Percentiles rank a stretch among this genome's conserved stretches.
These are phyloP conservation scores for Lasiodiplodia theobromae DNA, from an alignment of 2,329 filamentous ascomycete species.

Conservation along the genomic window DNA sequence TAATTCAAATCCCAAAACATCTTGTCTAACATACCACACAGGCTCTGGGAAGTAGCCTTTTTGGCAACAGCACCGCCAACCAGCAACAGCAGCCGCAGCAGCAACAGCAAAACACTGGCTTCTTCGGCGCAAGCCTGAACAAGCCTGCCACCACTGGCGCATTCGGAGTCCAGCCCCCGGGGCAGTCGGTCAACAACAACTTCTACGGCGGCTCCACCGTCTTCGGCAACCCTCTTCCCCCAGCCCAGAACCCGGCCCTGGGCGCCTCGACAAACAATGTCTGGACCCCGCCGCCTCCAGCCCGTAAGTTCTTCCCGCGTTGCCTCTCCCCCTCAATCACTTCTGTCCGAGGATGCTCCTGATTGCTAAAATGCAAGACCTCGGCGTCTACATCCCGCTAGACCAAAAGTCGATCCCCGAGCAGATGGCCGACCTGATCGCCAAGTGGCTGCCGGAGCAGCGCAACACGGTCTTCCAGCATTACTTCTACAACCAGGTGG, in stretches of 20 bases:
- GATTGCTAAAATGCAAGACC: slow-evolving; percentile 31
- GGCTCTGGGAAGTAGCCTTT: slow-evolving; percentile 45
- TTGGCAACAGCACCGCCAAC: slow-evolving; percentile 43
- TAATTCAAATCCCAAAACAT: background rate
- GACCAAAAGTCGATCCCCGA: slow-evolving; percentile 77
- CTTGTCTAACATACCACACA: background rate
- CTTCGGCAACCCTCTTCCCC: slow-evolving; percentile 39
- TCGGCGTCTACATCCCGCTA: slow-evolving; percentile 37
- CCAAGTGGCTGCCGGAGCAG: slow-evolving; percentile 76
- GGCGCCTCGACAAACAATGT: slow-evolving; percentile 24
- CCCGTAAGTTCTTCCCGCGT: slow-evolving; percentile 13
- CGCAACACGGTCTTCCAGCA: slow-evolving; percentile 77
- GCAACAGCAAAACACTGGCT: slow-evolving; percentile 28
- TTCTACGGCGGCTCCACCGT: slow-evolving; percentile 41
- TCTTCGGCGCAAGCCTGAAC: slow-evolving; percentile 29
- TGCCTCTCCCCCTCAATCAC: background rate
- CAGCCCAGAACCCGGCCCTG: slow-evolving; percentile 9
- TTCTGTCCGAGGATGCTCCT: no score
- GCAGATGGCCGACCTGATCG: slow-evolving; percentile 72
- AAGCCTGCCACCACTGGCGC: slow-evolving; percentile 45
- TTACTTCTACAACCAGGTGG: slow-evolving; percentile 88
- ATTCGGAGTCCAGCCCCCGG: slow-evolving; percentile 5
- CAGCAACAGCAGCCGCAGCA: slow-evolving; percentile 13
- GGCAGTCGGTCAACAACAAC: slow-evolving; percentile 18
- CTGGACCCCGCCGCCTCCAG: slow-evolving; percentile 23